Percentiles rank a stretch among this genome's conserved stretches.
phyloP scores from a whole-genome alignment of 257 asterid species.

The Voacanga thouarsii region DNA sequence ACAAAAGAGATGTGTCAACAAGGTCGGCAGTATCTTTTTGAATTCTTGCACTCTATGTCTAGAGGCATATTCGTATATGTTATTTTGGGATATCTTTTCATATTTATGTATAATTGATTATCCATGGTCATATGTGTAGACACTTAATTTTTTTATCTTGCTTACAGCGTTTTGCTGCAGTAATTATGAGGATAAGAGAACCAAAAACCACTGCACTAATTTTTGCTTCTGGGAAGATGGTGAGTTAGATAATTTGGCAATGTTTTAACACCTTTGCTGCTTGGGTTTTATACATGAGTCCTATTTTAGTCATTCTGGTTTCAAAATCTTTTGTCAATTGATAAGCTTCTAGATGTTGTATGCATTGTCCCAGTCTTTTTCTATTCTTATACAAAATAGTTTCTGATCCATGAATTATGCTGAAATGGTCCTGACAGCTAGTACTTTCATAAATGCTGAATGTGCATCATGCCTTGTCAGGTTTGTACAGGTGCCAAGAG shows the following conservation, averaged over 20 bases:
- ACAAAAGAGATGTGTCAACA: background rate
- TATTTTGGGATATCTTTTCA: background rate
- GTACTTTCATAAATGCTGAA: background rate
- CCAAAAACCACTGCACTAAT: slow-evolving; percentile 33
- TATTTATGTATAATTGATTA: background rate
- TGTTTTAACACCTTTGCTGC: background rate
- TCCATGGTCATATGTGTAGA: background rate
- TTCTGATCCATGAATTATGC: background rate
- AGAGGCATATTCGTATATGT: background rate
- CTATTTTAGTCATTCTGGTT: background rate
- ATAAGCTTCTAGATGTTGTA: background rate
- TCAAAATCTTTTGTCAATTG: background rate
- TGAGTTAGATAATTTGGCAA: background rate
- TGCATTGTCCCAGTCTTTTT: background rate
- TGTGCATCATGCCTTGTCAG: background rate
- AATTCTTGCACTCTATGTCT: background rate
- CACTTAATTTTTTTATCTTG: background rate
- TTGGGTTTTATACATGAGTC: too few relatives aligned
- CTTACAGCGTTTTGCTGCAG: slow-evolving; percentile 28
- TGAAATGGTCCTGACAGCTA: too few relatives aligned
- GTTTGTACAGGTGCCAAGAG: slow-evolving; percentile 28
- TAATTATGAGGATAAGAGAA: slow-evolving; percentile 32
- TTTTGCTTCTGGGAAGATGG: slow-evolving; percentile 32
- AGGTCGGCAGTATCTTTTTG: background rate
- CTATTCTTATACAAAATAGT: background rate